Conservation (phyloP, 2,329 filamentous ascomycete species). For the Epichloe hybrida region DNA sequence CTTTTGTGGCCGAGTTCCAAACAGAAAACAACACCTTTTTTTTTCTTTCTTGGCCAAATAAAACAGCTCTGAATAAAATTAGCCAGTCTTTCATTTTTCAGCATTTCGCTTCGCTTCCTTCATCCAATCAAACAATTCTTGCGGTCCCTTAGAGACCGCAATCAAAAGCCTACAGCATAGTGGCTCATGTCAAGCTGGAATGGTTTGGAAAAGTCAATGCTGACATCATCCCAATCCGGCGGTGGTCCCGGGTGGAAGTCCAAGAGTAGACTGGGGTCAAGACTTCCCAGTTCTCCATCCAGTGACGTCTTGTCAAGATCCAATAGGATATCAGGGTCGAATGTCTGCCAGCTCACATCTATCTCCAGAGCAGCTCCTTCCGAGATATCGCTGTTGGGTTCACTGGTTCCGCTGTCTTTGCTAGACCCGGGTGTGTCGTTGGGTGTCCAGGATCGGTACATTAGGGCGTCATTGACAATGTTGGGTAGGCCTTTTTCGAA, state of each 20-base stretch:
- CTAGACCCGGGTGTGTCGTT: slow-evolving; percentile 52
- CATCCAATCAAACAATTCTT: no score
- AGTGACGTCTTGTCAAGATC: slow-evolving; percentile 25
- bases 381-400: slow-evolving; percentile 48
- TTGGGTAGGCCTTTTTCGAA: slow-evolving; percentile 25
- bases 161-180: slow-evolving; percentile 17
- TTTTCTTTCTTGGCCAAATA: no score
- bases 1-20: background rate
- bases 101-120: no score
- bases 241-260: slow-evolving; percentile 11
- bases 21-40: no score
- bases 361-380: slow-evolving; percentile 41
- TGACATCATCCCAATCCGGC: slow-evolving; percentile 36
- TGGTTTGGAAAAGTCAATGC: slow-evolving; percentile 36
- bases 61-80: no score
- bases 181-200: slow-evolving; percentile 35
- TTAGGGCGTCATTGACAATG: slow-evolving; percentile 37
- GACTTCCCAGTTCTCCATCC: slow-evolving; percentile 11
- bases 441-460: slow-evolving; percentile 43
- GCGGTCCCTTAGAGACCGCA: background rate
- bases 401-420: slow-evolving; percentile 45
- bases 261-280: slow-evolving; percentile 18
- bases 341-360: slow-evolving; percentile 34
- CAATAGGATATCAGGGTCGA: slow-evolving; percentile 32
- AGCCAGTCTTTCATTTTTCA: no score